Evolutionary conservation across 495 filamentous ascomycete species (phyloP).

Genomic region (Aspergillus sclerotiicarbonarius): DNA sequence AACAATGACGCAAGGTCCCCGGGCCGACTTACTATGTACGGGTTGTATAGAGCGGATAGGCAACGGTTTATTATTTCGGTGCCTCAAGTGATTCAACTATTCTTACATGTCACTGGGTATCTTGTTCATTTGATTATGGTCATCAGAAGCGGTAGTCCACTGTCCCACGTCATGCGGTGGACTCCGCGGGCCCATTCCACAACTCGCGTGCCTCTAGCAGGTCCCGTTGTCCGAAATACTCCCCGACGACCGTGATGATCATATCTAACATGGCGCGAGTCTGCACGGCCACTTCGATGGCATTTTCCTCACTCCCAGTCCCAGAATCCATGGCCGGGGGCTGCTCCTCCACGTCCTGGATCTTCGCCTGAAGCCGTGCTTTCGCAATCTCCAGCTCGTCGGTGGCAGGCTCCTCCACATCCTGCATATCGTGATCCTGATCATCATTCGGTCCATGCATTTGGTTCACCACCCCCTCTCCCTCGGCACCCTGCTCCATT

Average conservation of each 20-base stretch:
- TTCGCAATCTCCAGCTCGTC: conserved; percentile 57
- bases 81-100: neutral
- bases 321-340: neutral
- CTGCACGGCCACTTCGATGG: conserved; percentile 25
- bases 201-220: conserved; percentile 67
- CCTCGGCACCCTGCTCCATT: conserved; percentile 12
- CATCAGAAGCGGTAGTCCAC: neutral
- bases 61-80: neutral
- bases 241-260: conserved; percentile 85
- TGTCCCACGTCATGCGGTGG: neutral
- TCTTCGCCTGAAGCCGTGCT: conserved; percentile 51
- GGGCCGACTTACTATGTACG: neutral
- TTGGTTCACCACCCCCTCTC: neutral
- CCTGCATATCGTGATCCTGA: neutral
- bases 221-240: conserved; percentile 89
- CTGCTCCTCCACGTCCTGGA: conserved; percentile 26
- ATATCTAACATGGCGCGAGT: conserved; percentile 70
- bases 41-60: neutral
- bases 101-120: conserved; percentile 5
- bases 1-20: conserved; percentile 13
- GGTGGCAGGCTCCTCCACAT: conserved; percentile 19
- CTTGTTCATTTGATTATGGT: neutral
- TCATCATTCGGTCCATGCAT: neutral
- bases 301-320: conserved; percentile 5
- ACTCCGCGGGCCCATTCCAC: conserved; percentile 27